Evolutionary conservation across 768 basidiomycete species (phyloP), one percentile per base, ranked within the genome.

Genomic region (Filobasidium floriforme): DNA sequence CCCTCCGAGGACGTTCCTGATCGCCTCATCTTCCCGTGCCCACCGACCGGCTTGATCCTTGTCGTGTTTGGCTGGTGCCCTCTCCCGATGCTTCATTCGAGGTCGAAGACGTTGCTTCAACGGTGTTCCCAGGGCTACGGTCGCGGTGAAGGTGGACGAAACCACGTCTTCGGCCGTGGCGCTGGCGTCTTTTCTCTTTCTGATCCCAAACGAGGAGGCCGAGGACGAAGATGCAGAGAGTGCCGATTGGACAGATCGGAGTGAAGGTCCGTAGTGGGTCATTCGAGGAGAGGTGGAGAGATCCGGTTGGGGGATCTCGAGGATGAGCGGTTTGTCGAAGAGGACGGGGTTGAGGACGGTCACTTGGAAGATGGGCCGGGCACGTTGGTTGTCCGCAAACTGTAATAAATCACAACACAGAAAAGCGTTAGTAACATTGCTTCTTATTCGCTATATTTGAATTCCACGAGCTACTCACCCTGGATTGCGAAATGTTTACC

Each of bases 1-100:
- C 67, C 68, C n/a, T 51, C 66, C 62, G 22, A 75, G 59, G 37
- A 41, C 61, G 22, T 61, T n/a, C 11, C 69, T 49, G 46, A 73
- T 73, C 51, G 70, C 68, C 22, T 63, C 44, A 29, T 69, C 73
- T 49, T 73, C 73, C 55, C 68, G 22, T 57, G n/a, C 46, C 46
- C 46, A 49, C 18, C 46, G 46, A 22, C 15, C 22, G 46, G 18
- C 14, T 15, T 5, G 46, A 49, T 49, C 46, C 18, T 22, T 49
- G 18, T 49, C 46, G 46, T 37, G 32, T 9, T 22, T 49, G 15
- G 12, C 46, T 12, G 2, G 5, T 6, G 46, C 22, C 46, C 12
- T 49, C 5, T 49, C 12, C 14, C 22, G 4, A 6, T 15, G 3
- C 46, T 49, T 49, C 3, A 5, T 6, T 49, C 12, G 3, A 49